Evolutionary conservation across 23 red algal genomes (phyloP).

Genomic region (Gracilaria domingensis): DNA sequence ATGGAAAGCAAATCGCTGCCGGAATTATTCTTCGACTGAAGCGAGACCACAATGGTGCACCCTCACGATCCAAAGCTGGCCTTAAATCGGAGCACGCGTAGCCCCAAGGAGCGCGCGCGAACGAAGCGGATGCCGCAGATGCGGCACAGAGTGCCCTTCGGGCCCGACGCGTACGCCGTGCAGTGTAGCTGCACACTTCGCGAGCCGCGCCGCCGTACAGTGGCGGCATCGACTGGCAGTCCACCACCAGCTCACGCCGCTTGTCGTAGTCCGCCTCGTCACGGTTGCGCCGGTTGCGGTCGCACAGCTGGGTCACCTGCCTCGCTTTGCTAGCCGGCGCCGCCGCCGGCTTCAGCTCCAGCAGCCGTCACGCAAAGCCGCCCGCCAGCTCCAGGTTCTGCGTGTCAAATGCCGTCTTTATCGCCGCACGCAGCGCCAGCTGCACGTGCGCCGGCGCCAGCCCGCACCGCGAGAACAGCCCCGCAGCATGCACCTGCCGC

Average conservation of each 20-base stretch:
- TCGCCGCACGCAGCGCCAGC: conserved; percentile 92
- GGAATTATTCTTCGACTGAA: no score
- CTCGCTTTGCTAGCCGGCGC: conserved; percentile 76
- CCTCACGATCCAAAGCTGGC: no score
- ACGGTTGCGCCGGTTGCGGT: conserved; percentile 80
- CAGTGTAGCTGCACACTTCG: conserved; percentile 52
- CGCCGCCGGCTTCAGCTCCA: no score
- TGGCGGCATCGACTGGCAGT: conserved; percentile 63
- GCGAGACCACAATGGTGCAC: no score
- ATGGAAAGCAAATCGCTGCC: no score
- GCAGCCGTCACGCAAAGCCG: no score
- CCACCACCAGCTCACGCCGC: no score
- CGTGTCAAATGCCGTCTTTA: conserved; percentile 90
- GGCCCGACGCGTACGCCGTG: conserved; percentile 49
- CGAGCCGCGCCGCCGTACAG: conserved; percentile 67
- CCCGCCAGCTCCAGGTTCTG: conserved; percentile 81
- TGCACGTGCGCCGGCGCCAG: no score
- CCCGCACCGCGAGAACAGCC: no score
- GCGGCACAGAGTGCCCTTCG: conserved; percentile 43
- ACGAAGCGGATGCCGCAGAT: conserved; percentile 68
- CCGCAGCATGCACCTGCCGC: no score
- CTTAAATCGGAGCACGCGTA: conserved; percentile 69
- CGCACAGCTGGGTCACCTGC: conserved; percentile 94
- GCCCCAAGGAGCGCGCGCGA: conserved; percentile 32
- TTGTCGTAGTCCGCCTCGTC: conserved; percentile 83